phyloP scores from a whole-genome alignment of 805 yeast species.

The Candida odintsovae region DNA sequence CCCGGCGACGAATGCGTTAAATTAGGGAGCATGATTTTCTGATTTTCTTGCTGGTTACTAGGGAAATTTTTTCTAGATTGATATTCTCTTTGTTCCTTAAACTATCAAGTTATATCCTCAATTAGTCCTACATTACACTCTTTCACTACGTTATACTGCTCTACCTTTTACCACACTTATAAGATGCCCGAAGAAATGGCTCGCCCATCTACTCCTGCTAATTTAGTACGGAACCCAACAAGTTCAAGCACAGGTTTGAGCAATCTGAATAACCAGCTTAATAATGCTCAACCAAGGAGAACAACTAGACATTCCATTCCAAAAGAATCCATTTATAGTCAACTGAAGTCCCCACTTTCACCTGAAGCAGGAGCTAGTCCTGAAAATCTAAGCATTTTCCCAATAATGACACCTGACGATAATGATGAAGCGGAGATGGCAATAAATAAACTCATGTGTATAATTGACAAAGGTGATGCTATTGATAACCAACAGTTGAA shows the following conservation, averaged over 20 bases:
- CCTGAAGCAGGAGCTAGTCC: not conserved
- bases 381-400: not conserved
- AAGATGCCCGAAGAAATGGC: not conserved
- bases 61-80: not conserved
- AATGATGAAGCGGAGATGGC: conserved; percentile 2
- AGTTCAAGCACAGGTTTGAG: not conserved
- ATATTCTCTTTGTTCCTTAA: not conserved
- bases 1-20: not conserved
- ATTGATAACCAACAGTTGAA: conserved; percentile 3
- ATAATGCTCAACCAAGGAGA: not conserved
- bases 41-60: not conserved
- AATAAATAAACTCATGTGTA: not conserved
- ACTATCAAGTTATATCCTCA: not conserved
- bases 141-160: not conserved
- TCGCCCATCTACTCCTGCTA: not conserved
- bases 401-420: not conserved
- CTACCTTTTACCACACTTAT: not conserved
- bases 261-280: not conserved
- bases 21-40: not conserved
- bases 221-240: not conserved
- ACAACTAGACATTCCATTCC: not conserved
- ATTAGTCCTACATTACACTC: not conserved
- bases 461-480: conserved; percentile 1
- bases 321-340: conserved; percentile 2
- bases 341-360: conserved; percentile 9